Conservation (phyloP, 805 yeast genomes). For the Metschnikowia rubicola region DNA sequence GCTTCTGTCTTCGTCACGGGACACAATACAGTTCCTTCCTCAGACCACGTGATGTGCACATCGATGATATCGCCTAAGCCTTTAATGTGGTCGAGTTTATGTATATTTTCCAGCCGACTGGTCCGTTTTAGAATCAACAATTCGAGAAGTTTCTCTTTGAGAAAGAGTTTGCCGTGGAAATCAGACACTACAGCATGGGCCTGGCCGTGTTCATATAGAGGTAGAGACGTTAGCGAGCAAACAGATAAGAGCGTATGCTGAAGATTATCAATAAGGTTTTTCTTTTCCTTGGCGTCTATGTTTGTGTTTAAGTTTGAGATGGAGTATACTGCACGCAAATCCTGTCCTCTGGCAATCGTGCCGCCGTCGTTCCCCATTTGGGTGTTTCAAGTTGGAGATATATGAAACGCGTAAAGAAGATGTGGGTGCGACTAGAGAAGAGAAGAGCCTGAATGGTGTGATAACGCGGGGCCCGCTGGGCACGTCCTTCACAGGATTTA, state of each 20-base stretch:
- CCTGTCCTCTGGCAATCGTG: conserved; percentile 57
- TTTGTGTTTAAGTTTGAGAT: conserved; percentile 9
- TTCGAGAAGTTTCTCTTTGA: conserved; percentile 61
- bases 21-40: conserved; percentile 23
- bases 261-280: conserved; percentile 14
- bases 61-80: conserved; percentile 15
- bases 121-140: conserved; percentile 42
- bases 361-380: conserved; percentile 66
- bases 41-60: conserved; percentile 11
- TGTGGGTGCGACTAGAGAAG: too few species aligned
- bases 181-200: conserved; percentile 60
- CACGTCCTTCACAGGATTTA: too few species aligned
- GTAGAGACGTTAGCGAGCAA: conserved; percentile 46
- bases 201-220: conserved; percentile 30
- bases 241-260: conserved; percentile 35
- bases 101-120: neutral
- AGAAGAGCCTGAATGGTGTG: too few species aligned
- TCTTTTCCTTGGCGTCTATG: neutral
- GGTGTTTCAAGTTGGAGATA: neutral
- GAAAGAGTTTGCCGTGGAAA: conserved; percentile 59
- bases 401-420: too few species aligned
- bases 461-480: too few species aligned
- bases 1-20: conserved; percentile 27
- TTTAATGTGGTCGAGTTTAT: conserved; percentile 7
- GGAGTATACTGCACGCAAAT: conserved; percentile 34